Conservation (phyloP, 495 filamentous ascomycete species). For the Neurospora pannonica region DNA sequence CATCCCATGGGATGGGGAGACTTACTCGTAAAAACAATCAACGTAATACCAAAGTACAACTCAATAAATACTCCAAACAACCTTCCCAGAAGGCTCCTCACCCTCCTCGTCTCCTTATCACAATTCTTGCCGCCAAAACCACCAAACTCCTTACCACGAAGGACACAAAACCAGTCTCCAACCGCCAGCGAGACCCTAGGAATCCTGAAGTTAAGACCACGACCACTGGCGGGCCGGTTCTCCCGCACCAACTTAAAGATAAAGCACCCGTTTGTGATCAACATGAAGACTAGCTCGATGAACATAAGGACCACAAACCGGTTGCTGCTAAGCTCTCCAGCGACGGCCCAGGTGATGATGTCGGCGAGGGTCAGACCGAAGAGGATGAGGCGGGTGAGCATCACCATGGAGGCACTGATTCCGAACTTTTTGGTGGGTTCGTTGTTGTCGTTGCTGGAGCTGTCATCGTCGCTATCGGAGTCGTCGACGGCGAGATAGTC, state of each 20-base stretch:
- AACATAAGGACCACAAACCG: neutral
- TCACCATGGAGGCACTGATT: neutral
- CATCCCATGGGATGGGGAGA: neutral
- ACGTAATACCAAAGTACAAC: constrained; percentile 2
- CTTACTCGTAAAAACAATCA: constrained; percentile 1
- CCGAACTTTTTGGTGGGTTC: neutral
- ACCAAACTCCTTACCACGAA: neutral
- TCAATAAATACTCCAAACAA: neutral
- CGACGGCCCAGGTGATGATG: constrained; percentile 1
- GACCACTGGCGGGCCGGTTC: neutral
- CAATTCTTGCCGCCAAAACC: neutral
- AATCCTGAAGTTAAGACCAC: neutral
- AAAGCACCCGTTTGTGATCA: constrained; percentile 2
- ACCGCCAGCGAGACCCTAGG: constrained; percentile 5
- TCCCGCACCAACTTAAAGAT: neutral
- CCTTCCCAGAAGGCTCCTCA: neutral
- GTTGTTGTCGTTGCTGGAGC: neutral
- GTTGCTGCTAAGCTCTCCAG: neutral
- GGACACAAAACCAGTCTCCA: constrained; percentile 3
- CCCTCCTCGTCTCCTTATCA: neutral
- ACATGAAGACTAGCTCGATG: constrained; percentile 2
- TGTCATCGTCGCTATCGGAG: neutral
- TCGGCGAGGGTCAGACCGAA: neutral
- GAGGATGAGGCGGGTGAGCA: neutral
- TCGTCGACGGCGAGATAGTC: neutral